Evolutionary conservation across 2,329 filamentous ascomycete species (phyloP).

Genomic region (Fusarium sp.): DNA sequence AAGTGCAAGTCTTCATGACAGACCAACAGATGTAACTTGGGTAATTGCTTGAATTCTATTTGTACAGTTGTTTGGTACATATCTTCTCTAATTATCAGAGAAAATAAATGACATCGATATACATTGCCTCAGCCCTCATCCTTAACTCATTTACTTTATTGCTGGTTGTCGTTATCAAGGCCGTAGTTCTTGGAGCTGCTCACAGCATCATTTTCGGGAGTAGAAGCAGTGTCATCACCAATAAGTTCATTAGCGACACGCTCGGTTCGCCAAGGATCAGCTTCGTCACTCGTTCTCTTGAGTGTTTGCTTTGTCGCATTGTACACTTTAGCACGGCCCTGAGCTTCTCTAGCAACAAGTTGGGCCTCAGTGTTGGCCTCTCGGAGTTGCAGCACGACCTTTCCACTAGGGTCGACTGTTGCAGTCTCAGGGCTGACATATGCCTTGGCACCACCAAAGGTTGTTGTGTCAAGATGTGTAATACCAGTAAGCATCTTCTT

Average conservation of each 20-base stretch:
- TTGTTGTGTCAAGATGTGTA: constrained; percentile 56
- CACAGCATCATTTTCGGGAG: constrained; percentile 59
- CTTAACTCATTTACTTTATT: constrained; percentile 23
- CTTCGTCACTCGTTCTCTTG: constrained; percentile 1
- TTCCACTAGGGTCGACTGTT: constrained; percentile 61
- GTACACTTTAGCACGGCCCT: constrained; percentile 50
- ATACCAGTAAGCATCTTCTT: constrained; percentile 49
- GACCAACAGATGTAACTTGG: neutral
- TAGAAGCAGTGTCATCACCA: constrained; percentile 10
- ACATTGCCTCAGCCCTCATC: constrained; percentile 25
- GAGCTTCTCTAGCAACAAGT: constrained; percentile 59
- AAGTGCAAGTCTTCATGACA: neutral
- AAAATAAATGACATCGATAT: constrained; percentile 40
- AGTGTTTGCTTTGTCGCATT: constrained; percentile 36
- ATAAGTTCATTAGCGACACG: constrained; percentile 46
- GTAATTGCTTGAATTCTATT: constrained; percentile 45
- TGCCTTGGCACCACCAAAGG: constrained; percentile 64
- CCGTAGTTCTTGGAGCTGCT: constrained; percentile 54
- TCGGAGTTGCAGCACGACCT: constrained; percentile 55
- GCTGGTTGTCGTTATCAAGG: constrained; percentile 40
- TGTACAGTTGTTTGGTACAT: constrained; percentile 47
- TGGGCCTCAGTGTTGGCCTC: constrained; percentile 52
- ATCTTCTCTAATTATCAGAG: constrained; percentile 28
- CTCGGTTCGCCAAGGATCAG: constrained; percentile 35
- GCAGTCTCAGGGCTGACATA: constrained; percentile 59